Conservation (phyloP, 305 asterid species). For the Solanum hybrid region DNA sequence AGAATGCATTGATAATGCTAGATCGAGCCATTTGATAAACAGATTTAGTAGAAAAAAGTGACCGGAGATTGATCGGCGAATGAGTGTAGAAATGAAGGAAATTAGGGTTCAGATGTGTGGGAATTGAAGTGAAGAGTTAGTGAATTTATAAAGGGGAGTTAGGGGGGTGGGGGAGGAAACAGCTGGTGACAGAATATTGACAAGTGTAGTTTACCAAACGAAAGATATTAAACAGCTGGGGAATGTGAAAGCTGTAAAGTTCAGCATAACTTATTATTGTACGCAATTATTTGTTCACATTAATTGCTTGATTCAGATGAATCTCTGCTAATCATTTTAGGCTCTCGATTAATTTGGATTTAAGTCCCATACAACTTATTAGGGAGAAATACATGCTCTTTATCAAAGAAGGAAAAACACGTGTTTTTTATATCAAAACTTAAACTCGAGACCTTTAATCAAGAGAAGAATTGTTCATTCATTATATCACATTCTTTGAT, state of each 20-base stretch:
- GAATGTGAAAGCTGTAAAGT: conserved; percentile 4
- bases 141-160: neutral
- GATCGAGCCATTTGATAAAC: conserved; percentile 10
- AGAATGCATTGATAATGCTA: conserved; percentile 2
- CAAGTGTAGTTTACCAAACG: neutral
- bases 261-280: neutral
- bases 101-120: neutral
- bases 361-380: neutral
- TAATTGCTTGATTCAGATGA: neutral
- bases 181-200: neutral
- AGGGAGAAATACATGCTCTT: no score
- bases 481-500: no score
- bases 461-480: neutral
- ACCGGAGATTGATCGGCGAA: neutral
- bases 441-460: neutral
- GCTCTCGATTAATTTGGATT: neutral
- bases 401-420: no score
- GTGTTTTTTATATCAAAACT: no score
- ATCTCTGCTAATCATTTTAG: neutral
- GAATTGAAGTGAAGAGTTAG: neutral
- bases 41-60: neutral
- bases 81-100: neutral
- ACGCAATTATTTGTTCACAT: neutral
- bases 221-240: neutral
- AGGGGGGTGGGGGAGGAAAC: neutral